Base-by-base conservation (phyloP, 345 rosid species). In the Euphorbia pulcherrima region DNA sequence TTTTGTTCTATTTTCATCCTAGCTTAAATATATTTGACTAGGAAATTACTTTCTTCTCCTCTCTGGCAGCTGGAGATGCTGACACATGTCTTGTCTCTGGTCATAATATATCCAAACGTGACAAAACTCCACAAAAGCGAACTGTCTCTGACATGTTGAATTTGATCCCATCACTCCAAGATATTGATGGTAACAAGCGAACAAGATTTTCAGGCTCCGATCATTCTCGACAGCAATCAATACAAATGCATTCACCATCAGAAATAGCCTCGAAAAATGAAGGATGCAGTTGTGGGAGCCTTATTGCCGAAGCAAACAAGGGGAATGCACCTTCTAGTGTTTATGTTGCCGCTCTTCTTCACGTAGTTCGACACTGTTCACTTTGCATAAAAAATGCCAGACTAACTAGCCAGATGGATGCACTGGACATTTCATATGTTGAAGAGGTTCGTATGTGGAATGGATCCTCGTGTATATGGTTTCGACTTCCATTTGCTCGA, bases 381-480 rank as follows among this genome's bases (percentile, higher is more conserved):
- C 83, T 90, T 67, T 83, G 96, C 72, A 92, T 92, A 69, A 95
- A 92, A 81, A 92, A 90, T 83, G 97, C 97, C 67, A 86, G 93
- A 80, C 82, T 95, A 72, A 95, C 96, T 27, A 77, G 90, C 83
- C 99, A 95, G 87, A 95, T 95, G 98, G 94, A 90, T 33, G 85
- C 87, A 50, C 71, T 92, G 72, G 92, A 87, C 61, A 90, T 95
- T 76, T 90, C 96, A 64, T 95, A 87, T 76, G 94, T 86, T 66
- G 99, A 95, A 82, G 97, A 90, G 82, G 88, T 83, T 71, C 87
- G 92, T 62, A 76, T 86, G 28, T 76, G 85, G 79, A 88, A 78
- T 74, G 86, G 87, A 52, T 88, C 92, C 63, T 87, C 97, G 46
- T 87, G 90, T 78, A 87, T 95, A 85, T 92, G 98, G 99, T 95